Evolutionary conservation across 148 eudicot species (phyloP).

Genomic region (Hydrangea macrophylla): DNA sequence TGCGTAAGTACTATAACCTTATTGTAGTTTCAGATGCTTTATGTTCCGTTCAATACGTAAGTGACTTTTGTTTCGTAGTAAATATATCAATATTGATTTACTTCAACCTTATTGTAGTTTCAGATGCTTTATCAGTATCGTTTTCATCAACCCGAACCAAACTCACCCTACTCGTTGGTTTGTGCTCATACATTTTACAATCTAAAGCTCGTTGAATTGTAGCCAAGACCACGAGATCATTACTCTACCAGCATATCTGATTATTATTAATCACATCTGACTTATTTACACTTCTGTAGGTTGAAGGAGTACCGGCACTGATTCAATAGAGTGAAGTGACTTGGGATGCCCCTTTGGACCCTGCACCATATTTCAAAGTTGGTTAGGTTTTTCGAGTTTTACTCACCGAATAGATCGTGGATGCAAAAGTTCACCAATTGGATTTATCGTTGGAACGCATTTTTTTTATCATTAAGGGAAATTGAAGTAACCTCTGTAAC

Average conservation of each 20-base stretch:
- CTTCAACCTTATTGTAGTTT: too few species aligned
- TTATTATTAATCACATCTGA: not conserved
- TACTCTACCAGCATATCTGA: not conserved
- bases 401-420: constrained; percentile 44
- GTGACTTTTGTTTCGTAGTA: too few species aligned
- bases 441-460: constrained; percentile 85
- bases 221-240: not conserved
- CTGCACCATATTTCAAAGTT: constrained; percentile 67
- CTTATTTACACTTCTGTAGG: constrained; percentile 40
- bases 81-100: too few species aligned
- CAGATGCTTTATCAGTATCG: too few species aligned
- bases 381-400: constrained; percentile 69
- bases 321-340: constrained; percentile 93
- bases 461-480: constrained; percentile 80
- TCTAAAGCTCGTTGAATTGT: not conserved
- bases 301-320: constrained; percentile 90
- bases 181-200: too few species aligned
- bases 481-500: constrained; percentile 47
- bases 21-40: not conserved
- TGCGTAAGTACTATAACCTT: constrained; percentile 4
- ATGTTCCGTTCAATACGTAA: not conserved
- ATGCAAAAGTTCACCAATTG: constrained; percentile 89
- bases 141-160: too few species aligned
- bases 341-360: constrained; percentile 84
- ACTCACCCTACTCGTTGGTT: too few species aligned